These are phyloP conservation scores for Gypsophila paniculata DNA, from an alignment of 179 eudicot species.

Conservation along the genomic window DNA sequence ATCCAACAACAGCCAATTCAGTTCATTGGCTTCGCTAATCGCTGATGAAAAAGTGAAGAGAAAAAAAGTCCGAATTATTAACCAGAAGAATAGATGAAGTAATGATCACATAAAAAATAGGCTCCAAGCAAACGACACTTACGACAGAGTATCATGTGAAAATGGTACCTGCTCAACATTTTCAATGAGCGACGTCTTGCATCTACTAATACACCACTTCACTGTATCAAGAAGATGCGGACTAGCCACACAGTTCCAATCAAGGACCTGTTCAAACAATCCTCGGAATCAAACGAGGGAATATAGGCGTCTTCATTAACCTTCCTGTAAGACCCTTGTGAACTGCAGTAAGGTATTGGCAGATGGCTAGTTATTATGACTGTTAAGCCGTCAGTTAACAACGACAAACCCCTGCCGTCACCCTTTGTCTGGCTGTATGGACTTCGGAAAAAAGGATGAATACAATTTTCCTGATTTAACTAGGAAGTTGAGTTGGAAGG, in stretches of 20 bases:
- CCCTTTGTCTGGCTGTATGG: no score
- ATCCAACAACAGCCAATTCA: neutral
- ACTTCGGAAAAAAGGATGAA: no score
- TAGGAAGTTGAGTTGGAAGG: no score
- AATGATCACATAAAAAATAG: no score
- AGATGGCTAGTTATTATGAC: neutral
- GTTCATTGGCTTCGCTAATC: no score
- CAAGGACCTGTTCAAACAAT: neutral
- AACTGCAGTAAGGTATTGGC: neutral
- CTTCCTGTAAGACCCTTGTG: neutral
- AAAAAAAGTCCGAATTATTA: no score
- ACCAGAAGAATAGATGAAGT: no score
- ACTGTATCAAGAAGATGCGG: no score
- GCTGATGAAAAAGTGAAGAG: neutral
- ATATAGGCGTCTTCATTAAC: neutral
- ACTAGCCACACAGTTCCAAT: neutral
- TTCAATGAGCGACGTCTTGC: neutral
- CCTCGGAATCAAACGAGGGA: neutral
- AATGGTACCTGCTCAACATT: neutral
- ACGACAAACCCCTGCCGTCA: no score
- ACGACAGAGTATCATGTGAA: neutral
- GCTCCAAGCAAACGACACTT: no score
- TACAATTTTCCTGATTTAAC: no score
- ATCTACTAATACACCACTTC: neutral
- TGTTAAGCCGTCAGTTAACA: no score